A percentile compares a stretch with the other conserved stretches of the same genome.
Evolutionary conservation across 2,329 filamentous ascomycete genomes (phyloP).

Genomic region (Fusarium sp.): DNA sequence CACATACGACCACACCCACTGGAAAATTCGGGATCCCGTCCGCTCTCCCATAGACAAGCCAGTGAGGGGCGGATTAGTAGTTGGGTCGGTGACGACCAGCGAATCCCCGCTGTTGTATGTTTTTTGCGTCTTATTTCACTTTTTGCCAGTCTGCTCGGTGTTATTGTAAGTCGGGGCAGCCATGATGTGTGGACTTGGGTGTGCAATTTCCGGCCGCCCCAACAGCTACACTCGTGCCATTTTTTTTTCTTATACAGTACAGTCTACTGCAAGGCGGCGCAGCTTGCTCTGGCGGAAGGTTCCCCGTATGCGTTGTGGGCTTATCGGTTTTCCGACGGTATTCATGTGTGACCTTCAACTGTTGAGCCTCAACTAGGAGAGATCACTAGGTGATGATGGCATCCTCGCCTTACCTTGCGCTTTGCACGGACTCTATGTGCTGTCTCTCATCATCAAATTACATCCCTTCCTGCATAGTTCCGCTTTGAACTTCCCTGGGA

Average conservation of each 20-base stretch:
- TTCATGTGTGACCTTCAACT: not conserved
- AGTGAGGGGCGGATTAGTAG: no score
- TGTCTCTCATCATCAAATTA: not conserved
- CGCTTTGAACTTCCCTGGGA: not conserved
- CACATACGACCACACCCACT: not conserved
- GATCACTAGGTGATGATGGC: no score
- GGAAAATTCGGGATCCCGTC: not conserved
- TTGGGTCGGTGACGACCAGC: not conserved
- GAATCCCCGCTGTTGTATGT: not conserved
- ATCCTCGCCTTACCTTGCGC: not conserved
- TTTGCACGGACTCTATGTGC: not conserved
- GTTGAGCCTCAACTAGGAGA: not conserved
- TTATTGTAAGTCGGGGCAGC: not conserved
- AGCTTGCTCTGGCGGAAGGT: not conserved
- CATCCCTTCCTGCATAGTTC: not conserved
- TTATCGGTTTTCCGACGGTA: not conserved
- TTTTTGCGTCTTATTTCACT: not conserved
- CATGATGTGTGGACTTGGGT: not conserved
- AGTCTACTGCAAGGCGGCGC: accelerated
- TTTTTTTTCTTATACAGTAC: no score
- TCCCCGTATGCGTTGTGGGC: no score
- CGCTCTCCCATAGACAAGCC: not conserved
- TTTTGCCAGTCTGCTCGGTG: not conserved
- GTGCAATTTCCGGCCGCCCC: not conserved
- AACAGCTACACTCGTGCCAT: no score